Evolutionary conservation across 139 green algal genomes (phyloP).

Genomic region (Volvox africanus): DNA sequence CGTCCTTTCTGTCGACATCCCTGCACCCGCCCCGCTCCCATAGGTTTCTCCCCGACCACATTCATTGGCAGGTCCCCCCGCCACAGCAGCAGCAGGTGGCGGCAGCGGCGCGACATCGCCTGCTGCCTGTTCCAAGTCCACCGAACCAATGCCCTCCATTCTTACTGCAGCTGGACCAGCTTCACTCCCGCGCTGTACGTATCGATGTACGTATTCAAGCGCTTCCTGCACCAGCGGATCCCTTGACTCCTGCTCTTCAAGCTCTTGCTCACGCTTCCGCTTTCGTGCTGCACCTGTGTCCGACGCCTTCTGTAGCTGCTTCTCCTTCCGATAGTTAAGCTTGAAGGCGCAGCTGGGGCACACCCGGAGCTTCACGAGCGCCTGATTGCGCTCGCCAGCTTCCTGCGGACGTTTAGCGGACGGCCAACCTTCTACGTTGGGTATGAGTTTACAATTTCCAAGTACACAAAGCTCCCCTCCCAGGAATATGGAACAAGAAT

Average conservation of each 20-base stretch:
- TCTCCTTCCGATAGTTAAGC: slow-evolving; percentile 80
- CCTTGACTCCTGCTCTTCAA: neutral
- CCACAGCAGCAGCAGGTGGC: neutral
- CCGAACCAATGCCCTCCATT: neutral
- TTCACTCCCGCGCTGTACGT: neutral
- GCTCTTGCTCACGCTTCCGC: slow-evolving; percentile 24
- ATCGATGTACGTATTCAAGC: slow-evolving; percentile 24
- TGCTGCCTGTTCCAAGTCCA: slow-evolving; percentile 36
- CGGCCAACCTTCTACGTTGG: no score
- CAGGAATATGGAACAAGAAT: no score
- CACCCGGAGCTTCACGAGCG: slow-evolving; percentile 84
- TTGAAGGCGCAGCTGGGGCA: slow-evolving; percentile 86
- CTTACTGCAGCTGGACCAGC: neutral
- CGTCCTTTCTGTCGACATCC: neutral
- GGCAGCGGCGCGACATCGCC: slow-evolving; percentile 38
- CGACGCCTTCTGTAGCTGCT: slow-evolving; percentile 13
- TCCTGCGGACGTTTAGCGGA: slow-evolving; percentile 59
- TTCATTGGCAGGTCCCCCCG: neutral
- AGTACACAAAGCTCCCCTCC: no score
- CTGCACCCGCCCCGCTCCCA: neutral
- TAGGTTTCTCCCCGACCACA: neutral
- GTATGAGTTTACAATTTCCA: no score
- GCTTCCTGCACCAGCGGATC: slow-evolving; percentile 35
- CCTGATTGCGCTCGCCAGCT: slow-evolving; percentile 85
- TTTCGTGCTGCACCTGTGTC: slow-evolving; percentile 31